Base-by-base conservation (phyloP, 148 eudicot species). In the Amaranthus palmeri region DNA sequence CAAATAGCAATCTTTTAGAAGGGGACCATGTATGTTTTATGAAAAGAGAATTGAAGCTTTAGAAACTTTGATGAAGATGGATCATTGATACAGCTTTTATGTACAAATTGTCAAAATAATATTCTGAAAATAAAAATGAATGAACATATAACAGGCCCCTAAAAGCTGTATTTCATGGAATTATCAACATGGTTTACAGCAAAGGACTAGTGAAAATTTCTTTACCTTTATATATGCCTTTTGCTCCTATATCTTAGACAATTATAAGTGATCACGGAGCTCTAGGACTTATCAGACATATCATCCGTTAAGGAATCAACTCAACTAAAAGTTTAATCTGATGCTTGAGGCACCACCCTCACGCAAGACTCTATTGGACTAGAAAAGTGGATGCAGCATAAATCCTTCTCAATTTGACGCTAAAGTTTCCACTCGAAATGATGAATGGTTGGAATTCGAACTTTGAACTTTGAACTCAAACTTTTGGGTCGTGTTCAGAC, bases 1-100 rank as follows among this genome's bases (percentile, higher is more conserved):
- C 74, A 76, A 70, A 76, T 44, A 70, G 65, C 53, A 76, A 76
- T 41, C 63, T 70, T 76, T 67, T 25, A 14, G 41, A 36, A 47
- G 65, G 72, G 72, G 70, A 49, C 68, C 73, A 68, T 55, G 43
- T 44, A 40, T 59, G 15, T 61, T 25, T 25, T 25, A 25, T 25
- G 36, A 25, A 25, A 25, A 25, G 36, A 25, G 54, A 59, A 51
- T 44, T 68, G 18, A 45, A 58, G 43, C 41, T 60, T 55, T 46
- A 49, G 54, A 45, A 8, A 36, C 60, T 44, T 61, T 57, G 69
- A 76, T 36, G 8, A 52, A 49, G 61, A 45, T n/a, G 45, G 50
- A 69, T 76, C 13, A 51, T 55, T 67, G 52, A 53, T 48, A 40
- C 53, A 46, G 13, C 45, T 40, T 70, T 43, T 74, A 15, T 48